A percentile compares a stretch with the other conserved stretches of the same genome.
Evolutionary conservation across 78 protist species (phyloP).

Genomic region (Planoprotostelium fungivorum): DNA sequence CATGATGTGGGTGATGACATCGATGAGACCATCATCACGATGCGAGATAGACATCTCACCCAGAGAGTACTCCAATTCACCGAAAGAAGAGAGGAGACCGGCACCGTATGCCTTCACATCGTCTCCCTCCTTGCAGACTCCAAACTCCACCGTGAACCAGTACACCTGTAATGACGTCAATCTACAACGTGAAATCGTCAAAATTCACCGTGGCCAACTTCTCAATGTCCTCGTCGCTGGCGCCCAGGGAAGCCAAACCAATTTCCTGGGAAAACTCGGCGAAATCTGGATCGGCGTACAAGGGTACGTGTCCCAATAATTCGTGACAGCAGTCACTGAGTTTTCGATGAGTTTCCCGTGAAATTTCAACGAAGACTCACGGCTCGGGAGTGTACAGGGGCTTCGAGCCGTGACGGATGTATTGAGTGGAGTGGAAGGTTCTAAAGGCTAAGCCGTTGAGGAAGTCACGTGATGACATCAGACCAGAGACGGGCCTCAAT

Average conservation of each 20-base stretch:
- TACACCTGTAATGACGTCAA: conserved; percentile 36
- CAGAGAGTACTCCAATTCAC: conserved; percentile 78
- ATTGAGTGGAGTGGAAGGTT: conserved; percentile 91
- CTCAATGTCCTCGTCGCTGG: conserved; percentile 83
- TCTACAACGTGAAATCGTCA: background rate
- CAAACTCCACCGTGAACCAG: conserved; percentile 96
- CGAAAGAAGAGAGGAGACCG: conserved; percentile 89
- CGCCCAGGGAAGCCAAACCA: conserved; percentile 92
- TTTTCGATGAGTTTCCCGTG: background rate
- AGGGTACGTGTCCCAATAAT: conserved; percentile 94
- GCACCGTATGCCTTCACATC: conserved; percentile 87
- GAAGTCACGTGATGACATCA: conserved; percentile 87
- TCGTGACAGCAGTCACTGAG: conserved; percentile 85
- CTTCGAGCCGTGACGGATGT: conserved; percentile 84
- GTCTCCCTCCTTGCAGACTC: conserved; percentile 84
- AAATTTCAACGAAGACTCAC: background rate
- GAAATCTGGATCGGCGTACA: conserved; percentile 90
- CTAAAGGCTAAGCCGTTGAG: conserved; percentile 91
- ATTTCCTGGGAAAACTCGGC: conserved; percentile 91
- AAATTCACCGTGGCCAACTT: conserved; percentile 63
- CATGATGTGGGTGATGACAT: background rate
- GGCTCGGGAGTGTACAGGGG: conserved; percentile 98
- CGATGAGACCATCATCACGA: background rate
- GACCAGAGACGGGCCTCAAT: conserved; percentile 89
- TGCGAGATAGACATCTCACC: background rate